phyloP scores from a whole-genome alignment of 2,329 filamentous ascomycete species.

The Penicillium aurantiogriseum region DNA sequence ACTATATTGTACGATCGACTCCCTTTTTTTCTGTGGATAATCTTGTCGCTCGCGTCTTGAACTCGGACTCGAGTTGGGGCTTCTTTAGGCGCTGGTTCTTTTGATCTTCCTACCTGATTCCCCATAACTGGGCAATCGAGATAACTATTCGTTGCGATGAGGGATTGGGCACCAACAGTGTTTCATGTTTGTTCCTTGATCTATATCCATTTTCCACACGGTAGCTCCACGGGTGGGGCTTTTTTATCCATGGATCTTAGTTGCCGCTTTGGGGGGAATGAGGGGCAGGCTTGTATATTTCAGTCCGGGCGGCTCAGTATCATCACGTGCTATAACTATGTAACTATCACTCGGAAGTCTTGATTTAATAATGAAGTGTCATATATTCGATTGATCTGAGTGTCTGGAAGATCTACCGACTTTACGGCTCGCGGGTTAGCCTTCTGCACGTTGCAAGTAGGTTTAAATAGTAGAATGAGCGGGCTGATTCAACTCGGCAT shows the following conservation, averaged over 20 bases:
- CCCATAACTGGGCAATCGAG: not conserved
- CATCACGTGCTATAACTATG: not conserved
- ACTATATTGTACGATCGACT: not conserved
- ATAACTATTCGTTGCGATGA: not conserved
- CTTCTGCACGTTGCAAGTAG: not conserved
- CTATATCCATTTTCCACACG: not conserved
- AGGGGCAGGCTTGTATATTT: not conserved
- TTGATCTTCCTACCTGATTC: not conserved
- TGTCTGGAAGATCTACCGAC: not conserved
- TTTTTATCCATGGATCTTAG: not conserved
- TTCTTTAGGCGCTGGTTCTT: not conserved
- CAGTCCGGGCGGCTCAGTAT: not conserved
- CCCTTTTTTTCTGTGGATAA: not conserved
- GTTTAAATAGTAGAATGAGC: not conserved
- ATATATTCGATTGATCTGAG: not conserved
- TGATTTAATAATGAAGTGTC: not conserved
- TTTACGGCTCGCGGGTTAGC: not conserved
- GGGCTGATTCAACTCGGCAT: not conserved
- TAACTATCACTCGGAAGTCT: not conserved
- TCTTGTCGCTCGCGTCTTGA: not conserved
- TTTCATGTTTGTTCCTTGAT: conserved; percentile 1
- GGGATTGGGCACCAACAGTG: conserved; percentile 1
- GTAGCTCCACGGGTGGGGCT: conserved; percentile 2
- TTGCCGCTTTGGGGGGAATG: not conserved
- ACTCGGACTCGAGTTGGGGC: not conserved